Conservation (phyloP, 495 filamentous ascomycete species). For the Neurospora intermedia region DNA sequence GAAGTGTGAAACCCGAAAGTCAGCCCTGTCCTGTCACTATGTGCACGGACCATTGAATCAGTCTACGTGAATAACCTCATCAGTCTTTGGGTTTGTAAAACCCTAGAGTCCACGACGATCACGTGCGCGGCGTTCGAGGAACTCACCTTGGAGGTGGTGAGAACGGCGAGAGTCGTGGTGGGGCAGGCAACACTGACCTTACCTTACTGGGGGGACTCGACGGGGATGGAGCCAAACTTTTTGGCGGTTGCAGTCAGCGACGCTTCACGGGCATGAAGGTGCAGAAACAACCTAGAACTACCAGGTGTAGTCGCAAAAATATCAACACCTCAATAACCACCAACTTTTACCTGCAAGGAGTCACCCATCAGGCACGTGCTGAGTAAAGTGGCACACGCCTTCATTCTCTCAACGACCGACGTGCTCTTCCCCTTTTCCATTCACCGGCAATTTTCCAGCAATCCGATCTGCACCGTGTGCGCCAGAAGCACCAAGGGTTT, state of each 20-base stretch:
- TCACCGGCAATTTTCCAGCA: not conserved
- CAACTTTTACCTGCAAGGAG: not conserved
- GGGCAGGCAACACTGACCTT: not conserved
- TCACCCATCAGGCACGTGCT: not conserved
- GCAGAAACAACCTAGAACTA: not conserved
- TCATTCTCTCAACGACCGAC: not conserved
- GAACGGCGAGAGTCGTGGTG: not conserved
- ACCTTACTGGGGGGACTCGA: not conserved
- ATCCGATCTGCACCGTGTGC: not conserved
- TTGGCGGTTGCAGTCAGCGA: not conserved
- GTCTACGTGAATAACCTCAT: not conserved
- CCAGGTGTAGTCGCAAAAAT: not conserved
- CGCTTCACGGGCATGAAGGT: not conserved
- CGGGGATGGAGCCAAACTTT: not conserved
- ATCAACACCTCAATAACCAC: not conserved
- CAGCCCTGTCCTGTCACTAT: not conserved
- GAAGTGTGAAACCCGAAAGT: not conserved
- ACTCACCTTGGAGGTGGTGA: not conserved
- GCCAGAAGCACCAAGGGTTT: not conserved
- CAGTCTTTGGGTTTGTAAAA: not conserved
- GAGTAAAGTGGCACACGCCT: not conserved
- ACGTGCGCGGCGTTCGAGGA: not conserved
- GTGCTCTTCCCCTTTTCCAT: not conserved
- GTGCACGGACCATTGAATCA: not conserved
- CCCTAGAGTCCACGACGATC: not conserved